Conservation (phyloP, 352 stramenopile genomes). For the Pythium dissimile region DNA sequence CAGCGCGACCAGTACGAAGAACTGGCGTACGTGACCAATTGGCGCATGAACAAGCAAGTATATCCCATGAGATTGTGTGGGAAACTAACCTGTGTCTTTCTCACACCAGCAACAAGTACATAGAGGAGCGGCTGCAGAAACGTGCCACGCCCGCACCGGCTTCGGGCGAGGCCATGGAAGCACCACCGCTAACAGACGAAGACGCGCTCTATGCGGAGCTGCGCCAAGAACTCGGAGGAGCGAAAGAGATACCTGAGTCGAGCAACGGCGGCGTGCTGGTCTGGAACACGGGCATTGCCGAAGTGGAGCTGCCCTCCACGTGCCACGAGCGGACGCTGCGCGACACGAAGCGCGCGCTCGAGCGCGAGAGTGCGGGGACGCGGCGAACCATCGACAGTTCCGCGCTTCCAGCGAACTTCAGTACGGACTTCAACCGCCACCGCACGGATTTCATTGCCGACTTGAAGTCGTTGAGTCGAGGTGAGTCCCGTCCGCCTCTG, state of each 20-base stretch:
- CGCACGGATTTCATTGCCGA: slow-evolving; percentile 57
- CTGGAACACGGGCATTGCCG: slow-evolving; percentile 74
- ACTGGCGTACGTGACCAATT: slow-evolving; percentile 38
- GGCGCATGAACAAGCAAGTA: background rate
- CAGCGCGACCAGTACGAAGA: slow-evolving; percentile 74
- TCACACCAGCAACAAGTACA: slow-evolving; percentile 64
- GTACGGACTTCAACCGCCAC: slow-evolving; percentile 75
- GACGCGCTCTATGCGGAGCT: slow-evolving; percentile 67
- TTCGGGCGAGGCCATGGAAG: slow-evolving; percentile 4
- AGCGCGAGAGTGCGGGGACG: slow-evolving; percentile 21
- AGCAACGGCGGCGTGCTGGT: slow-evolving; percentile 63
- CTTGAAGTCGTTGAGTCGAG: slow-evolving; percentile 65
- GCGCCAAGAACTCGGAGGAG: slow-evolving; percentile 35
- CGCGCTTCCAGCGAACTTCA: slow-evolving; percentile 68
- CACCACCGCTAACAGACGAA: slow-evolving; percentile 36
- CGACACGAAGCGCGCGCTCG: slow-evolving; percentile 47
- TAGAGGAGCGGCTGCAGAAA: slow-evolving; percentile 69
- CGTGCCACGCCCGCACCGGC: slow-evolving; percentile 14
- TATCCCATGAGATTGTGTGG: background rate
- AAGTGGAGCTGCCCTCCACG: slow-evolving; percentile 62
- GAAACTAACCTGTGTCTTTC: background rate
- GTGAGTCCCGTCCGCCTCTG: slow-evolving; percentile 18
- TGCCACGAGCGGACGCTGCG: slow-evolving; percentile 51
- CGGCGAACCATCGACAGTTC: slow-evolving; percentile 41
- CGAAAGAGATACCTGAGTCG: slow-evolving; percentile 26